Percentiles rank a stretch among this genome's conserved stretches.
phyloP scores from a whole-genome alignment of 345 rosid species.

The Ceriops decandra region DNA sequence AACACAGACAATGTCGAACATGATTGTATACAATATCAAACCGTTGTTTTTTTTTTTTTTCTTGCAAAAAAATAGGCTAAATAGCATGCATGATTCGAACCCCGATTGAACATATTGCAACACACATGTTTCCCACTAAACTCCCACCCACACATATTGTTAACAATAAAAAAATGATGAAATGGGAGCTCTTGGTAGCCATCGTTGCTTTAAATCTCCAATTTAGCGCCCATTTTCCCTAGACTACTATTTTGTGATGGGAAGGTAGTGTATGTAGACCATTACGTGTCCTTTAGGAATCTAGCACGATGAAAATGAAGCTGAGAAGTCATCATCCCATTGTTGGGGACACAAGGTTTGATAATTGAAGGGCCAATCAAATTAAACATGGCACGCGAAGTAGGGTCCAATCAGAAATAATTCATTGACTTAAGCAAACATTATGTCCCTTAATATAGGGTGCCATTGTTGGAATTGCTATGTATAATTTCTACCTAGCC shows the following conservation, averaged over 20 bases:
- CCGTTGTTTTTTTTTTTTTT: too few relatives aligned
- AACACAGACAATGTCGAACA: too few relatives aligned
- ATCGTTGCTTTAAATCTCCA: too few relatives aligned
- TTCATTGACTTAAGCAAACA: conserved; percentile 11
- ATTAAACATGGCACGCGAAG: conserved; percentile 7
- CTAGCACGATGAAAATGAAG: neutral
- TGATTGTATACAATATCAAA: too few relatives aligned
- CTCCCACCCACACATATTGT: too few relatives aligned
- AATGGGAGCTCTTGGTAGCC: too few relatives aligned
- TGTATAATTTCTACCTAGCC: too few relatives aligned
- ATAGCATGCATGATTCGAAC: too few relatives aligned
- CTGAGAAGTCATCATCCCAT: neutral
- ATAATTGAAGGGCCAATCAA: conserved; percentile 18
- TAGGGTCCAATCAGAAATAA: conserved; percentile 20
- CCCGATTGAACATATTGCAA: too few relatives aligned
- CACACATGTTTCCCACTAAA: too few relatives aligned
- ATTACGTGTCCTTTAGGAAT: neutral
- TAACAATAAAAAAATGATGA: too few relatives aligned
- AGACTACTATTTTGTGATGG: neutral
- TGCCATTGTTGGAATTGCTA: neutral
- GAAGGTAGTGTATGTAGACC: neutral
- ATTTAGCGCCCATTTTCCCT: neutral
- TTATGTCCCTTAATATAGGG: neutral
- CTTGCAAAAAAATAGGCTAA: too few relatives aligned
- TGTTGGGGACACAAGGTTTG: conserved; percentile 11